Conservation (phyloP, 139 green algal genomes). For the Chlamydomonas eustigma region DNA sequence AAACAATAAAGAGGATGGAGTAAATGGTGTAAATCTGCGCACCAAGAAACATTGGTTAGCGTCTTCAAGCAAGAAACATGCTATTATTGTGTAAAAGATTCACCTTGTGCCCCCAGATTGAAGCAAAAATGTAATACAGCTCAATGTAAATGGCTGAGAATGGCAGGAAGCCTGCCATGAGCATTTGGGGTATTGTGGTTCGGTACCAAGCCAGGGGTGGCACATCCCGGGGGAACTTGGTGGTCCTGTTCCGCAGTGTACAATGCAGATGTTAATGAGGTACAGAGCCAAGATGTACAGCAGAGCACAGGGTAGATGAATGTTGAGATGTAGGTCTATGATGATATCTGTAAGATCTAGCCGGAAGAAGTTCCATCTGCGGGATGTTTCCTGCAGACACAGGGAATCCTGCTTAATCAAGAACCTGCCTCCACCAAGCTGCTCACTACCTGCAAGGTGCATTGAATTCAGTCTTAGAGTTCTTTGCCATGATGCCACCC, state of each 20-base stretch:
- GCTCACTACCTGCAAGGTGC: constrained; percentile 63
- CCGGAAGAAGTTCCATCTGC: too few species aligned
- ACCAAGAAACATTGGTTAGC: too few species aligned
- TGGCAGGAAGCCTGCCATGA: constrained; percentile 91
- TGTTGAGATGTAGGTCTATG: too few species aligned
- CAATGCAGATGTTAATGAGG: too few species aligned
- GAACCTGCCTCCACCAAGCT: too few species aligned
- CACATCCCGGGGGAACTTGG: constrained; percentile 82
- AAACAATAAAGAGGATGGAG: constrained; percentile 92
- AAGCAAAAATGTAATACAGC: constrained; percentile 97
- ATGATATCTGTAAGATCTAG: too few species aligned
- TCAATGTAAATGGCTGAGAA: constrained; percentile 99
- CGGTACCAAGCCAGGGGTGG: constrained; percentile 89
- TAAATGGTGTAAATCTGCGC: constrained; percentile 90
- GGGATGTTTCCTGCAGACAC: too few species aligned
- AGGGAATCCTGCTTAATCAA: too few species aligned
- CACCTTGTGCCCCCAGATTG: constrained; percentile 94
- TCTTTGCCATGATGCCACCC: constrained; percentile 72
- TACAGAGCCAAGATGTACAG: too few species aligned
- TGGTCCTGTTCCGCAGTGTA: constrained; percentile 77
- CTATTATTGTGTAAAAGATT: too few species aligned
- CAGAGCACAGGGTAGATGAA: too few species aligned
- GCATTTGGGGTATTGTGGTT: constrained; percentile 76
- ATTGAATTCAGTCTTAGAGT: constrained; percentile 62
- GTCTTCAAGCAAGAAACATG: too few species aligned